These are phyloP conservation scores for Ploettnerulaceae sp. DNA, from an alignment of 2,329 filamentous ascomycete species.

Conservation along the genomic window DNA sequence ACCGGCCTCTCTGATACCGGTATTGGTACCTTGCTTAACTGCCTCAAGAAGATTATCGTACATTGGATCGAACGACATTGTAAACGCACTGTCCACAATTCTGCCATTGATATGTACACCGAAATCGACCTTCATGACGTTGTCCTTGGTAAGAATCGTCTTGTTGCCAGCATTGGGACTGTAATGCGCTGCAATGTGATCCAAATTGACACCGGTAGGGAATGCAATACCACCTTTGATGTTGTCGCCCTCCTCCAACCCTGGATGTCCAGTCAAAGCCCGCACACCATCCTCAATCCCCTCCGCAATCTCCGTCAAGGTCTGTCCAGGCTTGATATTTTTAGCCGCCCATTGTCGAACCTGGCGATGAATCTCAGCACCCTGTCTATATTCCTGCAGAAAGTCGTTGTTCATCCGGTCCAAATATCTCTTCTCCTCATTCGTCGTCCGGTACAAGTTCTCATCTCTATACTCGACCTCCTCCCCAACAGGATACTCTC, in stretches of 20 bases:
- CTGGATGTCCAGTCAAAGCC: constrained; percentile 69
- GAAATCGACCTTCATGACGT: constrained; percentile 72
- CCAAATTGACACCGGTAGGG: constrained; percentile 76
- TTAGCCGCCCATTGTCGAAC: constrained; percentile 80
- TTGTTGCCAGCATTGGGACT: constrained; percentile 87
- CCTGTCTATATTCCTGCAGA: constrained; percentile 74
- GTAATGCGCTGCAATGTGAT: constrained; percentile 82
- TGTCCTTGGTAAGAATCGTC: constrained; percentile 56
- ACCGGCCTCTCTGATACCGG: constrained; percentile 81
- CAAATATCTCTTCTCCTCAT: constrained; percentile 77
- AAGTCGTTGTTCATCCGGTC: constrained; percentile 78
- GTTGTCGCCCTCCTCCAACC: constrained; percentile 72
- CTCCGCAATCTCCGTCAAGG: constrained; percentile 75
- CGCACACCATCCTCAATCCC: constrained; percentile 83
- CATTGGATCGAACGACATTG: constrained; percentile 61
- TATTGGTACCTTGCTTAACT: constrained; percentile 64
- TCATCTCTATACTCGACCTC: constrained; percentile 74
- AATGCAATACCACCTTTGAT: constrained; percentile 80
- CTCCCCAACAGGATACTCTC: constrained; percentile 71
- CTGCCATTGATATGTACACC: constrained; percentile 66
- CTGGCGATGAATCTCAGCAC: constrained; percentile 83
- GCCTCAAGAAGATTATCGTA: constrained; percentile 64
- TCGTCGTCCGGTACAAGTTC: constrained; percentile 73
- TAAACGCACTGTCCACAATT: constrained; percentile 69
- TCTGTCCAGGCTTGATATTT: constrained; percentile 75